Percentiles rank a stretch among this genome's conserved stretches.
phyloP scores from a whole-genome alignment of 169 alveolate species.

The Cryptosporidium canis region DNA sequence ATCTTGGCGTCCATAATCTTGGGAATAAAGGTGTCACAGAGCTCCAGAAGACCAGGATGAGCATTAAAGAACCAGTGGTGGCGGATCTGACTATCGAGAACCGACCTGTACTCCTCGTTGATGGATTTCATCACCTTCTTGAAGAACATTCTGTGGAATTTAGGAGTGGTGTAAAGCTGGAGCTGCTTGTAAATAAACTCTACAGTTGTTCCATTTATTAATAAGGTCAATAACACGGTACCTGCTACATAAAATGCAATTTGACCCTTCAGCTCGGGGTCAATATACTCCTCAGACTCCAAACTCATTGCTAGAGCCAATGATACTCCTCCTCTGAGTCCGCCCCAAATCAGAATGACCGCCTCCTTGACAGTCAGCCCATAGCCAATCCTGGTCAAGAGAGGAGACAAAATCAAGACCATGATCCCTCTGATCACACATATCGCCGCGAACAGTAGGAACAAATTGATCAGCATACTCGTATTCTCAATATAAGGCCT shows the following conservation, averaged over 20 bases:
- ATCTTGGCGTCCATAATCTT: conserved; percentile 22
- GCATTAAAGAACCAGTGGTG: conserved; percentile 65
- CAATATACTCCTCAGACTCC: conserved; percentile 64
- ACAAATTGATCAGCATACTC: conserved; percentile 51
- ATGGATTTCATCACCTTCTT: conserved; percentile 67
- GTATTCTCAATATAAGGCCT: conserved; percentile 55
- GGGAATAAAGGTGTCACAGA: conserved; percentile 60
- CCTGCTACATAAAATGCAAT: conserved; percentile 77
- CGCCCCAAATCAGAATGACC: conserved; percentile 75
- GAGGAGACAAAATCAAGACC: conserved; percentile 68
- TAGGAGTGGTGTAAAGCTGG: conserved; percentile 61
- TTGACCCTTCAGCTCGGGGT: conserved; percentile 63
- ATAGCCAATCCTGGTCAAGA: conserved; percentile 75
- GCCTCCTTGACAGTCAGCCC: conserved; percentile 71
- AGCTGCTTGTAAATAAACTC: conserved; percentile 65
- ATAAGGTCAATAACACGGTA: conserved; percentile 74
- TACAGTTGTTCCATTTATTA: conserved; percentile 75
- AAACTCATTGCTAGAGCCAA: conserved; percentile 76
- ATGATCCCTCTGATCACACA: conserved; percentile 74
- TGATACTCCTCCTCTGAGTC: conserved; percentile 79
- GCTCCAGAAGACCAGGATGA: conserved; percentile 65
- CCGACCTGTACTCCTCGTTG: conserved; percentile 35
- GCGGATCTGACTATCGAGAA: not conserved
- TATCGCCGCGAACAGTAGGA: conserved; percentile 72
- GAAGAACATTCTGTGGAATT: conserved; percentile 54